Base-by-base conservation (phyloP, 164 flowering plant species). In the Stephania cephalantha region DNA sequence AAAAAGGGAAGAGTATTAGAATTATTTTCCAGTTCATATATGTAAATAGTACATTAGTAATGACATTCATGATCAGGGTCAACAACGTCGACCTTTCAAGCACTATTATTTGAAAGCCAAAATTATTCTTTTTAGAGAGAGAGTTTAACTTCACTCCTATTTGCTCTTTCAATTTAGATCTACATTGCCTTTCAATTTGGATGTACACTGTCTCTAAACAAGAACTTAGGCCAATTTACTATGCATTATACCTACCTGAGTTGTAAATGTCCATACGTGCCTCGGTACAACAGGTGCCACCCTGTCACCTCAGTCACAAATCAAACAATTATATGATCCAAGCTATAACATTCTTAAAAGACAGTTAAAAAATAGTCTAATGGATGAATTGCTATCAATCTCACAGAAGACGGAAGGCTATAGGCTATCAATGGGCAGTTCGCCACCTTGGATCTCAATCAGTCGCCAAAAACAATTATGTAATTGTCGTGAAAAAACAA, bases 261-360 rank as follows among this genome's bases (percentile, higher is more conserved):
- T 58, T 58, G 64, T 58, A 18, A 6, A 58, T 58, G 64, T 58
- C 64, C 64, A 58, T 58, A 58, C 64, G 20, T 58, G 64, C 64
- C 64, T 58, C 64, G 64, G 64, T 58, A 17, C 64, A 58, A 58
- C 64, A 58, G 64, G 64, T 58, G 20, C 64, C 64, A 58, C 20
- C 64, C 64, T 58, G 64, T 58, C 64, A 58, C 64, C 64, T 58
- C 64, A 58, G 64, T 58, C 64, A 58, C 64, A 58, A 58, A 58
- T 58, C 64, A 58, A 58, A 58, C 64, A 58, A 58, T 58, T 12
- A 58, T 58, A 58, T 58, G 20, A 58, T 5, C 15, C 64, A 58
- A 58, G 18, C 64, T 58, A 58, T 58, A 58, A 58, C 64, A 58
- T 58, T 58, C 64, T 58, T 55, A 15, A 9, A 58, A 15, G 61